Evolutionary conservation across 192 early-diverging fungal species (phyloP).

Genomic region (Phycomyces nitens): DNA sequence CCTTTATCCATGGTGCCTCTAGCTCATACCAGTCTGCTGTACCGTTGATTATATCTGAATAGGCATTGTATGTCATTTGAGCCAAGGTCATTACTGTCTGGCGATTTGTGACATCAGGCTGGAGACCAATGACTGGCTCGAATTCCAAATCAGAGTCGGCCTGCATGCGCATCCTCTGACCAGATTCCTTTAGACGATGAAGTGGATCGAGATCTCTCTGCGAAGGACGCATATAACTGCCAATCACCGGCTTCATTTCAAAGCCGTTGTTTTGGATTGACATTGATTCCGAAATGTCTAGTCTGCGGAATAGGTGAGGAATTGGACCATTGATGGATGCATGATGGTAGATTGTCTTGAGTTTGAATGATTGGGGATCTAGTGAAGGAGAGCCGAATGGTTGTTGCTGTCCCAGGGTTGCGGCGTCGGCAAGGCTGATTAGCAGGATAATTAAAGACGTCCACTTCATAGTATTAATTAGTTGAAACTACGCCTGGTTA

Average conservation of each 20-base stretch:
- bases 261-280: neutral
- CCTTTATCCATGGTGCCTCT: slow-evolving; percentile 59
- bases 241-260: neutral
- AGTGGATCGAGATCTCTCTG: neutral
- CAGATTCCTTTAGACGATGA: neutral
- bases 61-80: slow-evolving; percentile 84
- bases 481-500: too few species aligned
- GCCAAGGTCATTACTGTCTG: slow-evolving; percentile 70
- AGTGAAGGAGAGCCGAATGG: neutral
- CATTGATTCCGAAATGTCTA: slow-evolving; percentile 1
- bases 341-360: slow-evolving; percentile 36
- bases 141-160: slow-evolving; percentile 6
- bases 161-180: slow-evolving; percentile 5
- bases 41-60: slow-evolving; percentile 55
- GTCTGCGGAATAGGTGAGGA: slow-evolving; percentile 26
- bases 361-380: neutral
- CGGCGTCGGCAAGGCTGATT: too few species aligned
- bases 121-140: slow-evolving; percentile 5
- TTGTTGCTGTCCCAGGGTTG: neutral
- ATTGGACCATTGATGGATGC: slow-evolving; percentile 23
- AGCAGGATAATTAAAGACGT: too few species aligned
- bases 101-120: slow-evolving; percentile 74
- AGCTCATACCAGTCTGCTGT: slow-evolving; percentile 64
- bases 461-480: too few species aligned
- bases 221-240: neutral